Percentiles rank a stretch among this genome's conserved stretches.
phyloP scores from a whole-genome alignment of 805 yeast genomes.

The Suhomyces prunicola region DNA sequence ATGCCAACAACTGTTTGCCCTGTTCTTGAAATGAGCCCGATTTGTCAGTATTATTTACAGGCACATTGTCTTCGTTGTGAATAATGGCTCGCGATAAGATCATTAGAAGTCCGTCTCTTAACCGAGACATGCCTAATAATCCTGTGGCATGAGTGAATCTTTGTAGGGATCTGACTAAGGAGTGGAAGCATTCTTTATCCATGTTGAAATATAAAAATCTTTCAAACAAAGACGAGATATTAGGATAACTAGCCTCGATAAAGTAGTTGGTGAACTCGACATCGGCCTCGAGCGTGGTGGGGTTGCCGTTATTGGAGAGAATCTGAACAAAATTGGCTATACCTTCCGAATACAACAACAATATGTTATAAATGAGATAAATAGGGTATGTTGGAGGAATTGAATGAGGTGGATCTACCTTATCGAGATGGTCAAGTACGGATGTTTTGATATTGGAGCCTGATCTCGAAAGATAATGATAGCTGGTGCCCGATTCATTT shows the following conservation, averaged over 20 bases:
- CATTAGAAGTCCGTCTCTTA: slow-evolving; percentile 51
- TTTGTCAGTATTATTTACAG: not conserved
- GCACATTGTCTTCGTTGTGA: slow-evolving; percentile 8
- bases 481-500: not conserved
- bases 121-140: slow-evolving; percentile 50
- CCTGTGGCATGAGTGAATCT: slow-evolving; percentile 83
- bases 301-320: slow-evolving; percentile 28
- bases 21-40: slow-evolving; percentile 14
- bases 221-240: slow-evolving; percentile 25
- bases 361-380: slow-evolving; percentile 52
- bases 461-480: slow-evolving; percentile 33
- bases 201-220: slow-evolving; percentile 59
- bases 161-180: slow-evolving; percentile 69
- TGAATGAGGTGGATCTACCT: slow-evolving; percentile 66
- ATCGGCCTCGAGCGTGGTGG: slow-evolving; percentile 26
- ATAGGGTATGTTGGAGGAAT: slow-evolving; percentile 58
- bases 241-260: slow-evolving; percentile 27
- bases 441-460: slow-evolving; percentile 49
- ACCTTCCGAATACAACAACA: slow-evolving; percentile 64
- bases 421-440: slow-evolving; percentile 76
- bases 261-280: slow-evolving; percentile 35
- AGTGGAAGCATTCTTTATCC: slow-evolving; percentile 69
- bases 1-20: slow-evolving; percentile 38
- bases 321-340: slow-evolving; percentile 52
- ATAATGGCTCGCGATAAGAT: slow-evolving; percentile 27